Percentiles rank a stretch among this genome's conserved stretches.
Conservation (phyloP, 2,329 filamentous ascomycete species). For the Colletotrichum scovillei region DNA sequence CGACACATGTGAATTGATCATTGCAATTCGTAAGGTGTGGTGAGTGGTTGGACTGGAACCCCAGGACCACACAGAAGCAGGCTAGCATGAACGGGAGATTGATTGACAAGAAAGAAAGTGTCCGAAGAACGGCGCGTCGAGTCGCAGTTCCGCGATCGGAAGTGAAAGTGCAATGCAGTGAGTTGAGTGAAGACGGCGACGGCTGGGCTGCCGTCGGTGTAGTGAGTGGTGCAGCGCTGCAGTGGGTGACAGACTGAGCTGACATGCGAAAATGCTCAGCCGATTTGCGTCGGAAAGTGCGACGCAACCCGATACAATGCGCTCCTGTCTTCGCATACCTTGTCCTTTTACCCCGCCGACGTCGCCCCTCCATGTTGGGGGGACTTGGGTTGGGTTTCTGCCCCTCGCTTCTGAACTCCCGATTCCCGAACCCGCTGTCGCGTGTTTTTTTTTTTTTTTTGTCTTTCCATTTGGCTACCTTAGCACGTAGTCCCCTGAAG, state of each 20-base stretch:
- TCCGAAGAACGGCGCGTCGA: slow-evolving; percentile 23
- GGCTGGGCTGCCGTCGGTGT: not conserved
- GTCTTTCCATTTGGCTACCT: not conserved
- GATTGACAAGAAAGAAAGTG: slow-evolving; percentile 13
- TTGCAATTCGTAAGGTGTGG: slow-evolving; percentile 26
- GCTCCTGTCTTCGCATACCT: not conserved
- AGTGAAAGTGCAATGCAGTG: not conserved
- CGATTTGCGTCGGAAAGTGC: slow-evolving; percentile 14
- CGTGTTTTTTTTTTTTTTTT: not conserved
- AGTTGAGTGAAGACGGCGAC: not conserved
- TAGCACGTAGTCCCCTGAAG: too few relatives aligned
- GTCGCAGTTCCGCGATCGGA: slow-evolving; percentile 29
- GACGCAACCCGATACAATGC: slow-evolving; percentile 30
- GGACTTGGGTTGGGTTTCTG: not conserved
- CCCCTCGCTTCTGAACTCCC: slow-evolving; percentile 3
- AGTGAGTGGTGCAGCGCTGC: too few relatives aligned
- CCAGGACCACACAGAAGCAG: not conserved
- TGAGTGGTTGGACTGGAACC: slow-evolving; percentile 10
- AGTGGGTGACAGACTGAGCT: not conserved
- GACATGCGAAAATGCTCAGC: slow-evolving; percentile 5
- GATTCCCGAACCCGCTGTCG: slow-evolving; percentile 16
- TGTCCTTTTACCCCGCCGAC: not conserved
- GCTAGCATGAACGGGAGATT: slow-evolving; percentile 1
- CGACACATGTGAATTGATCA: slow-evolving; percentile 34
- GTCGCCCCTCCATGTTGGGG: not conserved